A percentile compares a stretch with the other conserved stretches of the same genome.
phyloP scores from a whole-genome alignment of 2,329 filamentous ascomycete genomes.

The Clonostachys rosea region DNA sequence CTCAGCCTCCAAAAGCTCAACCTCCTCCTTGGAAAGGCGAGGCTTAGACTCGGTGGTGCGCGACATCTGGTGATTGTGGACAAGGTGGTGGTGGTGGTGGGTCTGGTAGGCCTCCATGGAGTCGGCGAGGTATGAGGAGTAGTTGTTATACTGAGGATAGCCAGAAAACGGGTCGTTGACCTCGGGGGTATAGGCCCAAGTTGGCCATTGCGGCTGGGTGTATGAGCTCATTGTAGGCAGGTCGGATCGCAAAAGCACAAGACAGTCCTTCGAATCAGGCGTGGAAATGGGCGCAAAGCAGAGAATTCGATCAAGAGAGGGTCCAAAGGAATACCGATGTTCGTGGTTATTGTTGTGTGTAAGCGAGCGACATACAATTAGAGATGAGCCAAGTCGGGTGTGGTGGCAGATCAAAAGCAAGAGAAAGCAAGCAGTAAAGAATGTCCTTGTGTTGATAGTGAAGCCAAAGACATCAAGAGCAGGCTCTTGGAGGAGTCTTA shows the following conservation, averaged over 20 bases:
- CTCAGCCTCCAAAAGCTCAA: conserved; percentile 54
- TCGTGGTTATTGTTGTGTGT: too few species aligned
- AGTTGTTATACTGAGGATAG: conserved; percentile 23
- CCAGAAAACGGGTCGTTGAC: conserved; percentile 16
- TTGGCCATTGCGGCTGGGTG: conserved; percentile 25
- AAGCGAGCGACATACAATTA: too few species aligned
- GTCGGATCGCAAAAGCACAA: not conserved
- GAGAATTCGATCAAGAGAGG: not conserved
- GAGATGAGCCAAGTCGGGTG: not conserved
- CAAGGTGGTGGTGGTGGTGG: conserved; percentile 25
- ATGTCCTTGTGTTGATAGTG: not conserved
- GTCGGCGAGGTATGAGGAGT: conserved; percentile 27
- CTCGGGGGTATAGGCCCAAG: conserved; percentile 22
- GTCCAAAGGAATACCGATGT: not conserved
- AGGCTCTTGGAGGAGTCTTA: too few species aligned
- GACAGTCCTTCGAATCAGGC: not conserved
- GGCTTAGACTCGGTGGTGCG: conserved; percentile 44
- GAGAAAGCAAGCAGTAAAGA: not conserved
- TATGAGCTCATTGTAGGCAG: conserved; percentile 23
- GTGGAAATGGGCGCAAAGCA: not conserved
- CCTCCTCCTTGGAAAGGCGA: conserved; percentile 52
- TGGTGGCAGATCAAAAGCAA: not conserved
- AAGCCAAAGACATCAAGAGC: too few species aligned
- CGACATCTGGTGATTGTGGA: conserved; percentile 29
- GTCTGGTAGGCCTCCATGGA: conserved; percentile 29